Conservation (phyloP, 2,329 filamentous ascomycete genomes). For the Claviceps maximensis region DNA sequence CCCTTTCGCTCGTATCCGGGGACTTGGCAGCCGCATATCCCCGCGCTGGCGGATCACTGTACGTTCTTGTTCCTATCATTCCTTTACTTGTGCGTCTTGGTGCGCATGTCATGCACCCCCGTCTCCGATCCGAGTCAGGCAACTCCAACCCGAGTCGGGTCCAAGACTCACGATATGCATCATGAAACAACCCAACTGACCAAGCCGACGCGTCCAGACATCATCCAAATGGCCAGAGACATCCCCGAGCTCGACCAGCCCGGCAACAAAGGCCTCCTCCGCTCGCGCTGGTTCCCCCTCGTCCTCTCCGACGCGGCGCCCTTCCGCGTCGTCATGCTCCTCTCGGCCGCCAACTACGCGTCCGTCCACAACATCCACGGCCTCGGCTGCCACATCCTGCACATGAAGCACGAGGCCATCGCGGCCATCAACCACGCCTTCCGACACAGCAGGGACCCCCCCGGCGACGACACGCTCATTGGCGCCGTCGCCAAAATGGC, state of each 20-base stretch:
- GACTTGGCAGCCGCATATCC: constrained; percentile 11
- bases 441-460: no score
- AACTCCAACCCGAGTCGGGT: no score
- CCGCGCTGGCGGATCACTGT: constrained; percentile 15
- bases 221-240: constrained; percentile 18
- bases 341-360: constrained; percentile 16
- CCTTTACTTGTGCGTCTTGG: no score
- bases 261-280: constrained; percentile 13
- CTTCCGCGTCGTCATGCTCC: constrained; percentile 16
- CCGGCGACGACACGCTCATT: no score
- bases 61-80: constrained; percentile 3
- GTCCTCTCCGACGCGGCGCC: constrained; percentile 12
- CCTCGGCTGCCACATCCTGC: constrained; percentile 19
- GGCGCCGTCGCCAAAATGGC: no score
- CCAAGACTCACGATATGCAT: no score
- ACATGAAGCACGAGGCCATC: constrained; percentile 33
- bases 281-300: constrained; percentile 17
- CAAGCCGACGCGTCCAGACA: constrained; percentile 7
- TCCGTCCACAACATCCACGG: constrained; percentile 7
- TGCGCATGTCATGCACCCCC: no score
- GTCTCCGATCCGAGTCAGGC: no score
- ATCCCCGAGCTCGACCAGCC: constrained; percentile 17
- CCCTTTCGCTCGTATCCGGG: constrained; percentile 14
- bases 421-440: no score
- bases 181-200: no score